These are phyloP conservation scores for Basidioascus undulatus DNA, from an alignment of 768 basidiomycete genomes.

Conservation along the genomic window DNA sequence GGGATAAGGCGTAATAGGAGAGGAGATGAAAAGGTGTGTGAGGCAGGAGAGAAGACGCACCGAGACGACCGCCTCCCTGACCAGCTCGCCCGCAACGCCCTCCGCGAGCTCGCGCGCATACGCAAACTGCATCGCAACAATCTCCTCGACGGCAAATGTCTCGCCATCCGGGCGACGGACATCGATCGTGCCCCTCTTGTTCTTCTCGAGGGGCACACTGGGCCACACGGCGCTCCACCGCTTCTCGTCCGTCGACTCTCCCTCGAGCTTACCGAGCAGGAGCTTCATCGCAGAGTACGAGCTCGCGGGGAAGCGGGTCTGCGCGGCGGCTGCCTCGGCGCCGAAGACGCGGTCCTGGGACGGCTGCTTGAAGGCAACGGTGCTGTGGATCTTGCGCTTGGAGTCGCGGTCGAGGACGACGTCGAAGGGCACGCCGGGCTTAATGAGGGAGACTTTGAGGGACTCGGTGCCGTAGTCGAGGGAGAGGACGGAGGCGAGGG, in stretches of 20 bases:
- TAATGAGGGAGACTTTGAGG: conserved; percentile 89
- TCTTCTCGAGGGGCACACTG: too few species aligned
- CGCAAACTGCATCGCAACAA: conserved; percentile 76
- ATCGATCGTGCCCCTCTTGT: neutral
- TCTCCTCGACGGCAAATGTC: conserved; percentile 59
- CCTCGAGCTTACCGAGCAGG: conserved; percentile 55
- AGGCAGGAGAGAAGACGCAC: conserved; percentile 15
- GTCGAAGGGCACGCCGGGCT: conserved; percentile 83
- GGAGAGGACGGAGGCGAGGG: conserved; percentile 57
- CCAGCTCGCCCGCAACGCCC: conserved; percentile 37
- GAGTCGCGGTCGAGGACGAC: conserved; percentile 90
- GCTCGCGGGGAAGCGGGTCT: conserved; percentile 71
- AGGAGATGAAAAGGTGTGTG: neutral
- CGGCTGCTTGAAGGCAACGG: conserved; percentile 76
- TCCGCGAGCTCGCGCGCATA: conserved; percentile 80
- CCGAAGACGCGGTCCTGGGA: conserved; percentile 73
- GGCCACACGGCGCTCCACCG: too few species aligned
- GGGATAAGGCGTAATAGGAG: neutral
- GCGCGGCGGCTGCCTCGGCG: too few species aligned
- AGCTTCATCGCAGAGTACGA: conserved; percentile 68
- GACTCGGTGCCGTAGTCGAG: conserved; percentile 97
- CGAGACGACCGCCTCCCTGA: conserved; percentile 63
- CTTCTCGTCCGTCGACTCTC: too few species aligned
- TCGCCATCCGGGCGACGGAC: neutral
- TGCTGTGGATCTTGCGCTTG: conserved; percentile 76